Evolutionary conservation across 2,329 filamentous ascomycete genomes (phyloP).

Genomic region (Verticillium albo-atrum): DNA sequence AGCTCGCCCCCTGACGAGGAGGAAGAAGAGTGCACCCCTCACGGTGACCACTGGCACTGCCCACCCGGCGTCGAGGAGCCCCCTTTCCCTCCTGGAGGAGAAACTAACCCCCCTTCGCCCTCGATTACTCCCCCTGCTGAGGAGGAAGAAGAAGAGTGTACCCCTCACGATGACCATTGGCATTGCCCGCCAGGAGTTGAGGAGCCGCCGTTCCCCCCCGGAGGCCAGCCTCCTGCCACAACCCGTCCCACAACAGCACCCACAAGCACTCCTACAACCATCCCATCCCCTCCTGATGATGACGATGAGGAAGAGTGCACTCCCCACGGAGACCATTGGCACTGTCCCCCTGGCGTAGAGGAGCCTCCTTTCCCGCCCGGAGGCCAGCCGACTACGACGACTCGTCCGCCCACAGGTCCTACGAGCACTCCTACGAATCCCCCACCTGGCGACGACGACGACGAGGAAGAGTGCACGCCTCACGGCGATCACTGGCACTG

Average conservation of each 20-base stretch:
- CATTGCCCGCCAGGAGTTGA: slow-evolving; percentile 13
- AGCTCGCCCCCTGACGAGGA: slow-evolving; percentile 2
- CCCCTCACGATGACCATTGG: slow-evolving; percentile 2
- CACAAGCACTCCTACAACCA: not conserved
- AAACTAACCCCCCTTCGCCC: not conserved
- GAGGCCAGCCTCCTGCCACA: not conserved
- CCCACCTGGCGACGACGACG: not conserved
- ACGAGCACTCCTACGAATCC: not conserved
- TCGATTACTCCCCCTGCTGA: not conserved
- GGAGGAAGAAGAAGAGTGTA: not conserved
- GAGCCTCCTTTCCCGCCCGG: not conserved
- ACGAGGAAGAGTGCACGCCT: not conserved
- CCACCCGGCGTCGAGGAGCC: slow-evolving; percentile 1
- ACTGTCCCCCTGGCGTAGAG: slow-evolving; percentile 11
- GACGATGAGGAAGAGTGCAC: not conserved
- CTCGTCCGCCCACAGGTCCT: too few species aligned
- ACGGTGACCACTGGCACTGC: slow-evolving; percentile 9
- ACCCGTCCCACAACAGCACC: not conserved
- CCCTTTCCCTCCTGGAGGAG: not conserved
- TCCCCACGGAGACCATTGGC: slow-evolving; percentile 9
- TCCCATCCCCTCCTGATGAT: not conserved
- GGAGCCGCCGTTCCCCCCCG: not conserved
- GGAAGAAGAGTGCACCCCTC: not conserved
- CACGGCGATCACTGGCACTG: slow-evolving; percentile 11
- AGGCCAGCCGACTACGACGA: too few species aligned